Conservation (phyloP, 2,329 filamentous ascomycete species). For the Didymella keratinophila region DNA sequence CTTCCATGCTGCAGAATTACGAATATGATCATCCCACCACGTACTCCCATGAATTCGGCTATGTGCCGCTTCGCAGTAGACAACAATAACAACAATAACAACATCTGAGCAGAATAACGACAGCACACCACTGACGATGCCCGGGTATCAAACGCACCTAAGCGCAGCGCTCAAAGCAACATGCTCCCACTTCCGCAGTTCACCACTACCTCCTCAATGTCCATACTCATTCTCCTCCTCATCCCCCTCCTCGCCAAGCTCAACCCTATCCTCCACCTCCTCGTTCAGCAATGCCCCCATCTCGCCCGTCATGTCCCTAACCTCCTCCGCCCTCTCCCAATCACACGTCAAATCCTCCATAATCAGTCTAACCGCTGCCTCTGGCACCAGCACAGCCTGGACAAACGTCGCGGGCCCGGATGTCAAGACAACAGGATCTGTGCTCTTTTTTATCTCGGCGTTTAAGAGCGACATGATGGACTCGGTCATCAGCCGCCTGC, state of each 20-base stretch:
- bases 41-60: background rate
- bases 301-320: slow-evolving; percentile 71
- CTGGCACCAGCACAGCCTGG: slow-evolving; percentile 71
- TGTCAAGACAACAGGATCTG: slow-evolving; percentile 43
- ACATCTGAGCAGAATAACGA: background rate
- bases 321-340: slow-evolving; percentile 56
- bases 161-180: background rate
- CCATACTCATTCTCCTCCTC: slow-evolving; percentile 29
- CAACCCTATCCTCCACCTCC: slow-evolving; percentile 63
- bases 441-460: slow-evolving; percentile 35
- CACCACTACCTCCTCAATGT: background rate
- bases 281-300: slow-evolving; percentile 74
- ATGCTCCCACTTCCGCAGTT: background rate
- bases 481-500: slow-evolving; percentile 73
- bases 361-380: slow-evolving; percentile 65
- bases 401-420: slow-evolving; percentile 47
- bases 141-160: slow-evolving; percentile 5
- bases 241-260: slow-evolving; percentile 28
- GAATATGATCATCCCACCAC: background rate
- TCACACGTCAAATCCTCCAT: slow-evolving; percentile 63
- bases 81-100: background rate
- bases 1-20: background rate
- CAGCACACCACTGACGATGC: background rate
- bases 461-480: slow-evolving; percentile 38
- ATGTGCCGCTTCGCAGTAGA: background rate